Evolutionary conservation across 441 rosid genomes (phyloP).

Genomic region (Manihot esculenta): DNA sequence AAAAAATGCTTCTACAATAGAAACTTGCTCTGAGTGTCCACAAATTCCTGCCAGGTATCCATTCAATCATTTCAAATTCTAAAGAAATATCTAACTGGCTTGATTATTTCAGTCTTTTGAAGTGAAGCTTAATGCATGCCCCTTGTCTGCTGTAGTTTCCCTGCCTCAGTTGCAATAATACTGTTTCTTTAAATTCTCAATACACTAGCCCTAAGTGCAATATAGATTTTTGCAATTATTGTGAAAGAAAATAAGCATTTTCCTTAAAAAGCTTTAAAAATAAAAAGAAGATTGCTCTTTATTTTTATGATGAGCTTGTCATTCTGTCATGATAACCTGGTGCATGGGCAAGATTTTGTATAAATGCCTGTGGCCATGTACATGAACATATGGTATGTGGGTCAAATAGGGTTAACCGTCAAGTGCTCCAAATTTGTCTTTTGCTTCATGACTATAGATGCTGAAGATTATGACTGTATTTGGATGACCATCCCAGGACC

Average conservation of each 20-base stretch:
- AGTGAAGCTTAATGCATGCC: no score
- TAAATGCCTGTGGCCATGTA: neutral
- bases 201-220: no score
- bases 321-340: neutral
- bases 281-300: neutral
- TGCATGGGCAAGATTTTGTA: neutral
- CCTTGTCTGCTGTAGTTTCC: no score
- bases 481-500: slow-evolving; percentile 3
- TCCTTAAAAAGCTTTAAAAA: neutral
- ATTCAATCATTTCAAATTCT: no score
- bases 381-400: neutral
- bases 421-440: neutral
- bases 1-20: no score
- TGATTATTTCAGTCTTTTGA: no score
- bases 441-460: neutral
- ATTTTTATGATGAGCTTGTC: neutral
- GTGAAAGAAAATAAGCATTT: neutral
- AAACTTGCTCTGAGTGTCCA: neutral
- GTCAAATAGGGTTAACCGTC: neutral
- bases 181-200: no score
- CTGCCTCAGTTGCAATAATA: no score
- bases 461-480: neutral
- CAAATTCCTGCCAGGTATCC: neutral
- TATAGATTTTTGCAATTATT: no score
- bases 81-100: no score